Conservation (phyloP, 805 yeast species). For the Pichia eremophila region DNA sequence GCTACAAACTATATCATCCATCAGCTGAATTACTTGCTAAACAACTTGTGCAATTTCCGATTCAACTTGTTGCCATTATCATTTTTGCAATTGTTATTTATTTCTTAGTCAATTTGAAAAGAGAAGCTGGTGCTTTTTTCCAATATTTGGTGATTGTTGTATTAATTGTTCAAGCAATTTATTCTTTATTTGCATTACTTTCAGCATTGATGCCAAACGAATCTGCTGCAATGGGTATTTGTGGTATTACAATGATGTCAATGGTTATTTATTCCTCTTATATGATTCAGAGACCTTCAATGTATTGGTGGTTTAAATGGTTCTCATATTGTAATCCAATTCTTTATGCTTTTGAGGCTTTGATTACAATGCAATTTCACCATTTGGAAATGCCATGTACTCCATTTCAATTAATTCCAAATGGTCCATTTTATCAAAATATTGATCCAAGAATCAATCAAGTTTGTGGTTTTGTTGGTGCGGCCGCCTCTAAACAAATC, state of each 20-base stretch:
- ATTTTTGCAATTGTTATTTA: constrained; percentile 38
- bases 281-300: constrained; percentile 47
- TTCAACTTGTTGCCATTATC: constrained; percentile 40
- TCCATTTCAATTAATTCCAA: constrained; percentile 34
- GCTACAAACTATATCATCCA: constrained; percentile 53
- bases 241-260: constrained; percentile 44
- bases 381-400: constrained; percentile 45
- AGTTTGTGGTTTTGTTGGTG: constrained; percentile 47
- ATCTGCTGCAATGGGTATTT: constrained; percentile 51
- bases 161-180: constrained; percentile 34
- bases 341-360: constrained; percentile 40
- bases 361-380: constrained; percentile 50
- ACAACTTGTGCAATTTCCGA: constrained; percentile 48
- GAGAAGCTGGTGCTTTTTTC: constrained; percentile 48
- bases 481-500: constrained; percentile 22
- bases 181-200: constrained; percentile 43
- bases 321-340: constrained; percentile 41
- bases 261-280: constrained; percentile 55
- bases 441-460: constrained; percentile 27
- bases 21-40: constrained; percentile 56
- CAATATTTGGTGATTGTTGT: constrained; percentile 35
- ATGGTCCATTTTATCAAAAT: constrained; percentile 44
- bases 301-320: constrained; percentile 61
- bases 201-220: constrained; percentile 42
- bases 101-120: constrained; percentile 43